Conservation (phyloP, 345 rosid species). For the Salix koriyanagi region DNA sequence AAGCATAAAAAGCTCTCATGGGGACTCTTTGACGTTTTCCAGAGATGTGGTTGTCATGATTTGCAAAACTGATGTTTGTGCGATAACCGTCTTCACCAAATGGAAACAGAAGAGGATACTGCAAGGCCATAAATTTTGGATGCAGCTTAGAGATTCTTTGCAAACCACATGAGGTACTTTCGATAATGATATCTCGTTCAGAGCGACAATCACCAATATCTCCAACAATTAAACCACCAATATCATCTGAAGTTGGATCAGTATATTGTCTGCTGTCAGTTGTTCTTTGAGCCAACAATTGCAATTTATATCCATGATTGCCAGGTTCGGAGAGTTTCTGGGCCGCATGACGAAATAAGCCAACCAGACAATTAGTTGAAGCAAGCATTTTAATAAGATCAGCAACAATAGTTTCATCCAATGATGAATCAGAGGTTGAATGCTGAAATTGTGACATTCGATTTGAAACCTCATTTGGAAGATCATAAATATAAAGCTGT, state of each 20-base stretch:
- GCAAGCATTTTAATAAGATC: too few species aligned
- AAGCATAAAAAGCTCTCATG: not conserved
- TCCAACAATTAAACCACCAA: not conserved
- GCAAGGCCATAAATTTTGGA: not conserved
- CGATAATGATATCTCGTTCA: not conserved
- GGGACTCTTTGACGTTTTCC: not conserved
- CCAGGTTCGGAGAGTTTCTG: too few species aligned
- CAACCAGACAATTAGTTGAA: too few species aligned
- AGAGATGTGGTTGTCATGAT: rapidly evolving
- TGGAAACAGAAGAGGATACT: not conserved
- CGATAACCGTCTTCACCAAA: not conserved
- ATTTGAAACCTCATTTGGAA: too few species aligned
- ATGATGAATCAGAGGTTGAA: too few species aligned
- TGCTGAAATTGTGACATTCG: too few species aligned
- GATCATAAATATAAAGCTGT: too few species aligned
- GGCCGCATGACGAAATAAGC: too few species aligned
- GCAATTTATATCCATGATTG: too few species aligned
- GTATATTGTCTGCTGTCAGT: not conserved
- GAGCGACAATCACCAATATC: not conserved
- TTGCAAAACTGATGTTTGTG: not conserved
- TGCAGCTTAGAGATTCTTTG: not conserved
- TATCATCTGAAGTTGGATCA: not conserved
- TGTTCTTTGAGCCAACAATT: not conserved
- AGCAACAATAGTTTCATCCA: too few species aligned
- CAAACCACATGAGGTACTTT: too few species aligned